Evolutionary conservation across 805 yeast species (phyloP), one percentile per base, ranked within the genome.

Genomic region (Yamadazyma kitorensis): DNA sequence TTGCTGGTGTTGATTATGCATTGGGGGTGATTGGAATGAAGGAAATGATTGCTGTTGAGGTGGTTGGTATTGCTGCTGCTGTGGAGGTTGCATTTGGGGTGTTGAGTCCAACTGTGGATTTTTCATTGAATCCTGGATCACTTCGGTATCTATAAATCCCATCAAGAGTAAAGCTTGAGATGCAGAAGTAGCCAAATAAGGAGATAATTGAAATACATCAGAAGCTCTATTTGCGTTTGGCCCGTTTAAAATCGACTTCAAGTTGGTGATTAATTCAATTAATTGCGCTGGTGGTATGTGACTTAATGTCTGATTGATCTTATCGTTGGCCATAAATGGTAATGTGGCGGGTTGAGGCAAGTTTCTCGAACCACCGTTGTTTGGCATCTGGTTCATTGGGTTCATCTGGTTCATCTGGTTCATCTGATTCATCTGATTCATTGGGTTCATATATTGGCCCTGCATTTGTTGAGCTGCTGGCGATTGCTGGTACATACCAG

Each of bases 101-200:
- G 40, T 50, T 8, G 45, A 31, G 10, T 35, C 37, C 4, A 35
- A 23, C 13, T 32, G 36, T 3, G 42, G 47, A 20, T 34, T 27
- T 22, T 58, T 61, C 61, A 68, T 54, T 4, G 85, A 76, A 40
- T 78, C 75, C 22, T 70, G 68, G n/a, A 83, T 76, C n/a, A 80
- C 82, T 28, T 76, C 78, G 24, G 71, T 67, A 52, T 82, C 85
- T 15, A 84, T 76, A 27, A 84, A 69, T 1, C 93, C 94, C 89
- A 84, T 83, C 30, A 82, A 65, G 13, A 84, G 59, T 41, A 84
- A 62, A 2, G 88, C 84, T 52, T 84, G 93, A 0, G 89, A 78
- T 1, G 86, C 80, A 1, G 85, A 72, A 2, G 77, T 61, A 3
- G 88, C 82, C 26, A 83, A 59, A 30, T 77, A 59, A 12, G 80